Conservation (phyloP, 805 yeast species). For the Saturnispora bothae region DNA sequence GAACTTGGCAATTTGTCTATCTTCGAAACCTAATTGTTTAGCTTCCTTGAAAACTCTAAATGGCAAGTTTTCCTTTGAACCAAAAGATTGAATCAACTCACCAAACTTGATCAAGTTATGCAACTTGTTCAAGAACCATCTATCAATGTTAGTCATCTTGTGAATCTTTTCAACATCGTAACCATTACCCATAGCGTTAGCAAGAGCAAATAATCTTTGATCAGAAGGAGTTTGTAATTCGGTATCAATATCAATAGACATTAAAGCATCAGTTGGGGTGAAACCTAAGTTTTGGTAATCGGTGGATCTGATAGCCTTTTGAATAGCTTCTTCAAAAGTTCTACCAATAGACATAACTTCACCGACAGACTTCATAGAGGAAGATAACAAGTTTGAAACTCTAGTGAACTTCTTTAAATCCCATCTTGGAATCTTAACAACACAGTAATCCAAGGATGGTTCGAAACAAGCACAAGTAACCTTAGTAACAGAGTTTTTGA, state of each 20-base stretch:
- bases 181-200: constrained; percentile 83
- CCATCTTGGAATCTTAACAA: constrained; percentile 97
- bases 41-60: constrained; percentile 62
- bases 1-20: constrained; percentile 88
- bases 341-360: constrained; percentile 99
- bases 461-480: constrained; percentile 94
- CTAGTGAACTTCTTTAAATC: constrained; percentile 92
- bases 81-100: constrained; percentile 45
- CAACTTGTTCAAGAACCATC: constrained; percentile 90
- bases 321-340: constrained; percentile 94
- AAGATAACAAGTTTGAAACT: constrained; percentile 87
- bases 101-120: constrained; percentile 66
- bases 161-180: constrained; percentile 89
- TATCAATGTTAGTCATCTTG: constrained; percentile 84
- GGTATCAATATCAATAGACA: constrained; percentile 84
- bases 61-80: constrained; percentile 53
- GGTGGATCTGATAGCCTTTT: constrained; percentile 92
- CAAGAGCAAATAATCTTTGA: constrained; percentile 91
- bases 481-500: constrained; percentile 93
- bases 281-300: constrained; percentile 95
- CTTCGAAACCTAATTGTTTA: constrained; percentile 94
- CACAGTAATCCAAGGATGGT: constrained; percentile 94
- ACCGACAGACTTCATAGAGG: constrained; percentile 97
- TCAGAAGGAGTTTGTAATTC: constrained; percentile 97
- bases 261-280: constrained; percentile 69